These are phyloP conservation scores for Aureobasidium subglaciale DNA, from an alignment of 2,329 filamentous ascomycete genomes.

Conservation along the genomic window DNA sequence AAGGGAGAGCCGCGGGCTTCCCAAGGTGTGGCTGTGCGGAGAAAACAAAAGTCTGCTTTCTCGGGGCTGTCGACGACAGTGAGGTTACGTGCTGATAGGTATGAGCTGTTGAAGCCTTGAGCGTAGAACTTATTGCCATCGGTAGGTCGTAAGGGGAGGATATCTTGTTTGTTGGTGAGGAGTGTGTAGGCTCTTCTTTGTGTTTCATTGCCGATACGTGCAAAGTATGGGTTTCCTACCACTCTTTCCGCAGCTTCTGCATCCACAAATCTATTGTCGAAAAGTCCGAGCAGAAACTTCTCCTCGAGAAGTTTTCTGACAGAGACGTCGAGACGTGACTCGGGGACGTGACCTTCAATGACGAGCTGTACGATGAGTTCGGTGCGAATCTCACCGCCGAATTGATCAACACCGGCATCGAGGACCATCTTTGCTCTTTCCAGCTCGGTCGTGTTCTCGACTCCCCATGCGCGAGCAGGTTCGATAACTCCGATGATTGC, in stretches of 20 bases:
- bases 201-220: neutral
- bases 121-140: neutral
- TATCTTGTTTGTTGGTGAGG: neutral
- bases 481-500: neutral
- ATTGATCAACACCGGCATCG: slow-evolving; percentile 8
- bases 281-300: neutral
- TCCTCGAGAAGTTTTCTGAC: neutral
- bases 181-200: slow-evolving; percentile 6
- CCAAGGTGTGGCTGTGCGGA: neutral
- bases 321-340: neutral
- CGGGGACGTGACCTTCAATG: neutral
- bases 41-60: slow-evolving; percentile 3
- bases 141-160: neutral
- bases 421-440: neutral
- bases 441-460: slow-evolving; percentile 8
- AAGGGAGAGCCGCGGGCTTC: neutral
- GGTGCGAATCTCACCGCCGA: neutral
- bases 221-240: neutral
- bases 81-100: neutral
- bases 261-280: slow-evolving; percentile 2
- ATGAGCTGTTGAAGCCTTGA: neutral
- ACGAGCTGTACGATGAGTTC: neutral
- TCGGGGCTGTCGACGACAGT: neutral
- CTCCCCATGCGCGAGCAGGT: slow-evolving; percentile 2
- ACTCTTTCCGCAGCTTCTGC: slow-evolving; percentile 2